phyloP scores from a whole-genome alignment of 345 rosid genomes.

The Camelina neglecta region DNA sequence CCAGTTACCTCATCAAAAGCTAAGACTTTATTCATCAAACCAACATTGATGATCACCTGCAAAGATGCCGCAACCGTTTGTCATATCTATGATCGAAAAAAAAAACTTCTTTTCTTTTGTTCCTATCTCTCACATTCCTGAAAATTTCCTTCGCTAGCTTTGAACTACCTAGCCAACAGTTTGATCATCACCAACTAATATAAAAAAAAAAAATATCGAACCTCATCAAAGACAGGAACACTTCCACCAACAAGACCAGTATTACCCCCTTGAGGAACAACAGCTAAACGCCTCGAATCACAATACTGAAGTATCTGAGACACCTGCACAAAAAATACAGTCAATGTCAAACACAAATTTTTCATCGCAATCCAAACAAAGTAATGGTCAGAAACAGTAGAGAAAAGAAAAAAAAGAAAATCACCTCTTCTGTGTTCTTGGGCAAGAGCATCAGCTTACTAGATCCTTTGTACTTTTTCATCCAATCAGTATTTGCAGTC shows the following conservation, averaged over 20 bases:
- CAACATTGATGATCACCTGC: conserved; percentile 80
- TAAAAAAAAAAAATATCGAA: conserved; percentile 26
- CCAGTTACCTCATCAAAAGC: conserved; percentile 75
- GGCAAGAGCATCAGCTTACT: conserved; percentile 90
- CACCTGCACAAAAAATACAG: conserved; percentile 56
- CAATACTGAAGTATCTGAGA: conserved; percentile 79
- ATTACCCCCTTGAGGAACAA: conserved; percentile 99
- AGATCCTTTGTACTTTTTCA: conserved; percentile 78
- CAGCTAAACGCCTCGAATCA: conserved; percentile 80
- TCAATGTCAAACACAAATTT: background rate
- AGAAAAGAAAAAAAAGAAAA: background rate
- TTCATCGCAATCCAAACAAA: conserved; percentile 3
- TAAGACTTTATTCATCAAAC: conserved; percentile 77
- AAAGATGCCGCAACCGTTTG: background rate
- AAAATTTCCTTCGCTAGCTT: background rate
- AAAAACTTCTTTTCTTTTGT: too few relatives aligned
- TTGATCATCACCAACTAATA: conserved; percentile 17
- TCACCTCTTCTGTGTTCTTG: conserved; percentile 71
- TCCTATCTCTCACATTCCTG: background rate
- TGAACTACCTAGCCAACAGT: background rate
- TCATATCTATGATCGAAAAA: conserved; percentile 4
- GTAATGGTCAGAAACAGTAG: background rate
- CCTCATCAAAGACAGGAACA: conserved; percentile 98
- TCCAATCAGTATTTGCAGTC: conserved; percentile 91
- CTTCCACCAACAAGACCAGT: conserved; percentile 99